Conservation (phyloP, 192 early-diverging fungal species). For the Mortierella claussenii region DNA sequence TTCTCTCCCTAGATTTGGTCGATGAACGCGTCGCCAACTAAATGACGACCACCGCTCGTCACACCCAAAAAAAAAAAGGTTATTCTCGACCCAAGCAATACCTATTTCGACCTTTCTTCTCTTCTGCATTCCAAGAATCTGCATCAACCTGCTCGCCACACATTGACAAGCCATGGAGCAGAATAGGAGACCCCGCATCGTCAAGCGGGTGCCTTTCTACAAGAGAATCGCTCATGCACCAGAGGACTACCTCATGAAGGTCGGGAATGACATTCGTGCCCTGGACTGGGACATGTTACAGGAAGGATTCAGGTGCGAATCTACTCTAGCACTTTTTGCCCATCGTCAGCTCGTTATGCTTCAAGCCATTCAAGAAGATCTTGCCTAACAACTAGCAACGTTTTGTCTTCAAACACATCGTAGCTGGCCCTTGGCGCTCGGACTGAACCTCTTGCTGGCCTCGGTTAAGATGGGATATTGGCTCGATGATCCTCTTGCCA, state of each 20-base stretch:
- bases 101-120: background rate
- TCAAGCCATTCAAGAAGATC: background rate
- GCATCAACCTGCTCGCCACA: constrained; percentile 7
- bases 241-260: constrained; percentile 23
- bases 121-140: too few species aligned
- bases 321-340: background rate
- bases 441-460: constrained; percentile 26
- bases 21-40: too few species aligned
- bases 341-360: too few species aligned
- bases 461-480: constrained; percentile 47
- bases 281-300: constrained; percentile 47
- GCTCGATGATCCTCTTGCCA: constrained; percentile 39
- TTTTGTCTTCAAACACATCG: too few species aligned
- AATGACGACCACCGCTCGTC: too few species aligned
- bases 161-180: constrained; percentile 19
- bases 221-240: constrained; percentile 29
- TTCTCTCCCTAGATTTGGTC: too few species aligned
- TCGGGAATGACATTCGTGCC: constrained; percentile 38
- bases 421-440: constrained; percentile 37
- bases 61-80: too few species aligned
- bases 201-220: constrained; percentile 18
- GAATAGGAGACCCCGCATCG: constrained; percentile 24
- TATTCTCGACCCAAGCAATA: too few species aligned
- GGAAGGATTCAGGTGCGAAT: constrained; percentile 31
- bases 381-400: background rate